Evolutionary conservation across 176 grass and related monocot species (phyloP).

Genomic region (Eremochloa ophiuroides): DNA sequence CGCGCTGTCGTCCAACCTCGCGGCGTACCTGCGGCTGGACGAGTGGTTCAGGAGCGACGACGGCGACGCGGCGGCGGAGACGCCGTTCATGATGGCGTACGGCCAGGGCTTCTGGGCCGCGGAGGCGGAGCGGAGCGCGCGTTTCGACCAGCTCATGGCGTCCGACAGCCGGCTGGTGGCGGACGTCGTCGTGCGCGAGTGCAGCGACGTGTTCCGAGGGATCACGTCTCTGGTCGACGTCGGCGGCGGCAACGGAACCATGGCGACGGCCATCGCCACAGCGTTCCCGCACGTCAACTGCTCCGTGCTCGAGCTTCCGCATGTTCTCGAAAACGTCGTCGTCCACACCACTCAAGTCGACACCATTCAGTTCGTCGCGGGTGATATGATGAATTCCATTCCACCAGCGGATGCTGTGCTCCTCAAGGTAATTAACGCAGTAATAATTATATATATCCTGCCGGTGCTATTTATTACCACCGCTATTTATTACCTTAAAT

Average conservation of each 20-base stretch:
- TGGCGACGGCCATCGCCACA: not conserved
- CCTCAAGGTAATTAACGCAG: too few relatives aligned
- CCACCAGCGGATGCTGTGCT: not conserved
- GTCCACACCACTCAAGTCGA: too few relatives aligned
- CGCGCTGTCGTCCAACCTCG: not conserved
- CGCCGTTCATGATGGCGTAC: slow-evolving; percentile 9
- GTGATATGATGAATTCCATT: slow-evolving; percentile 23
- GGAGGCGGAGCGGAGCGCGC: not conserved
- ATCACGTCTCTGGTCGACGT: not conserved
- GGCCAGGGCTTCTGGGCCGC: not conserved
- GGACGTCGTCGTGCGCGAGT: not conserved
- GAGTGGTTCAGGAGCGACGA: slow-evolving; percentile 18
- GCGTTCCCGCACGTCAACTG: not conserved
- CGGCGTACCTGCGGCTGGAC: not conserved
- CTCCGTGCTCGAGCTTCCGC: not conserved
- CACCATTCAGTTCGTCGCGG: not conserved
- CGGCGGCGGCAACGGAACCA: not conserved
- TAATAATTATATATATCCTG: too few relatives aligned
- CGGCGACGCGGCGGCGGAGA: not conserved
- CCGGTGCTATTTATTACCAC: too few relatives aligned
- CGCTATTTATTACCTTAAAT: too few relatives aligned
- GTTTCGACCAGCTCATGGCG: not conserved
- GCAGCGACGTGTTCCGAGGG: not conserved
- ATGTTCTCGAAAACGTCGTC: not conserved
- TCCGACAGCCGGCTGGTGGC: slow-evolving; percentile 4